A percentile compares a stretch with the other conserved stretches of the same genome.
Evolutionary conservation across 2,329 filamentous ascomycete species (phyloP).

Genomic region (Talaromyces verruculosus): DNA sequence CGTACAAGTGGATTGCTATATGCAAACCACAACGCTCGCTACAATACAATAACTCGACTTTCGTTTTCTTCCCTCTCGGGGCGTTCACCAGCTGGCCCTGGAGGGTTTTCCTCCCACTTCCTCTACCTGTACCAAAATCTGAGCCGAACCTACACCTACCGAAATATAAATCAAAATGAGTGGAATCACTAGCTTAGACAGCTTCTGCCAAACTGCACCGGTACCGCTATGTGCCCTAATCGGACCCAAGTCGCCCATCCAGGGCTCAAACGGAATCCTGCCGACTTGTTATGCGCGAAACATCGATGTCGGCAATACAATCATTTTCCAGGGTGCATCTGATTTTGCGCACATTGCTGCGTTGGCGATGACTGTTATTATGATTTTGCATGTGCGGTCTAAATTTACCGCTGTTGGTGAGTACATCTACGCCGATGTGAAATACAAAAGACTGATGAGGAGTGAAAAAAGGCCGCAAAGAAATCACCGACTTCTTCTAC

Average conservation of each 20-base stretch:
- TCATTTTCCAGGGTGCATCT: conserved; percentile 92
- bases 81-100: conserved; percentile 10
- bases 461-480: conserved; percentile 57
- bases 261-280: conserved; percentile 75
- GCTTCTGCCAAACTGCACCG: conserved; percentile 79
- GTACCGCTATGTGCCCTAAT: conserved; percentile 85
- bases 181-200: conserved; percentile 87
- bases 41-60: not conserved
- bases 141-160: not conserved
- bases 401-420: conserved; percentile 97
- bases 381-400: conserved; percentile 94
- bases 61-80: conserved; percentile 1
- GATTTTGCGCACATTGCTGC: conserved; percentile 91
- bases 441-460: conserved; percentile 20
- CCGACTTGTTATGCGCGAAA: conserved; percentile 90
- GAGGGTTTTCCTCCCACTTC: conserved; percentile 12
- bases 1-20: not conserved
- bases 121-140: not conserved
- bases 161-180: conserved; percentile 53
- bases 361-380: conserved; percentile 88
- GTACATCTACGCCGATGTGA: conserved; percentile 31
- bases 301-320: conserved; percentile 94
- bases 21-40: conserved; percentile 9
- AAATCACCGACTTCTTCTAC: conserved; percentile 91
- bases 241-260: conserved; percentile 63